Conservation (phyloP, 768 basidiomycete genomes). For the Xerocomellus intermedius region DNA sequence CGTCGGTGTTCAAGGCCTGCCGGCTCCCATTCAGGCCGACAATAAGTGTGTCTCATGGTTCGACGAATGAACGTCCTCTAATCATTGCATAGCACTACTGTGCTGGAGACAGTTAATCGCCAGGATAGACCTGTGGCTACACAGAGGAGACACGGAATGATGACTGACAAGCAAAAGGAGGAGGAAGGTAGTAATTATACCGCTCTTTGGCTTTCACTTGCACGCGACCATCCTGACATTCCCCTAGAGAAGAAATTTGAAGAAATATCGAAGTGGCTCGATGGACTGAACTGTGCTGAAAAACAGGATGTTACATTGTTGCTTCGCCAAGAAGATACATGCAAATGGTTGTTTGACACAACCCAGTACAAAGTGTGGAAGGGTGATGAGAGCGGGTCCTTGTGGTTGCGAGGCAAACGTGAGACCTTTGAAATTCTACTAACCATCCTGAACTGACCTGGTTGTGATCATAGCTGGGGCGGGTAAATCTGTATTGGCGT, state of each 20-base stretch:
- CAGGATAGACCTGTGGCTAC: neutral
- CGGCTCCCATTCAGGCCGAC: too few species aligned
- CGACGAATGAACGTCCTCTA: neutral
- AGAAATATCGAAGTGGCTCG: conserved; percentile 1
- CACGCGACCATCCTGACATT: neutral
- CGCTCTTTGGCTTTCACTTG: neutral
- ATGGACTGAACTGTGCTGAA: conserved; percentile 1
- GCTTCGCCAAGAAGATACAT: conserved; percentile 1
- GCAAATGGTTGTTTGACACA: conserved; percentile 4
- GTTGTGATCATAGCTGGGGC: neutral
- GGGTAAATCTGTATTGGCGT: conserved; percentile 9
- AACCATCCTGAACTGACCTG: neutral
- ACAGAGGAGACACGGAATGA: neutral
- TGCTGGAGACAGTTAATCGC: too few species aligned
- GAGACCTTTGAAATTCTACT: neutral
- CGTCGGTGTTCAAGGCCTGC: too few species aligned
- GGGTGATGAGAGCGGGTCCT: neutral
- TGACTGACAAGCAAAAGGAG: neutral
- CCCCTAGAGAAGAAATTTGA: neutral
- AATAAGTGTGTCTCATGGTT: neutral
- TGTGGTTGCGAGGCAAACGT: conserved; percentile 12
- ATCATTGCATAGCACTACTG: neutral
- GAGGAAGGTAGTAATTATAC: neutral
- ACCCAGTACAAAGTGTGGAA: conserved; percentile 2
- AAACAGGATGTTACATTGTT: neutral